Conservation (phyloP, 345 rosid species). For the Cochlearia excelsa region DNA sequence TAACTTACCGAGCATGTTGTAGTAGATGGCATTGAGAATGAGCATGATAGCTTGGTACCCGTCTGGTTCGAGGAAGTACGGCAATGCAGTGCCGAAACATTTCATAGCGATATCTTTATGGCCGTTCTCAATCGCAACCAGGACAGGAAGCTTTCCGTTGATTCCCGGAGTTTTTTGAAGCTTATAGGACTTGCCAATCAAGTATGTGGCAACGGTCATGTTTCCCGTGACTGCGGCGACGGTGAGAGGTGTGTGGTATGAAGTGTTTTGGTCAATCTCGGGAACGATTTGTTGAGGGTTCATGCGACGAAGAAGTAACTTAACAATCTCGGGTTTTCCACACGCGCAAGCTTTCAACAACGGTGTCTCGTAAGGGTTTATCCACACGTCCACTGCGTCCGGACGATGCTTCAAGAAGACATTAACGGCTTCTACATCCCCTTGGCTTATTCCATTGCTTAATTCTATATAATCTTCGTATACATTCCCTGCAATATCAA, state of each 20-base stretch:
- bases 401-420: conserved; percentile 23
- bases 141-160: conserved; percentile 33
- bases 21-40: conserved; percentile 31
- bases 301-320: conserved; percentile 34
- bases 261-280: conserved; percentile 28
- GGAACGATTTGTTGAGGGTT: conserved; percentile 39
- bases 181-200: conserved; percentile 34
- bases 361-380: conserved; percentile 30
- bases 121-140: conserved; percentile 32
- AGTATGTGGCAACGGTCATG: conserved; percentile 31
- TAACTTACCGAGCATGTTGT: conserved; percentile 33
- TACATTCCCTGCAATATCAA: conserved; percentile 7
- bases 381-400: conserved; percentile 24
- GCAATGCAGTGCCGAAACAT: conserved; percentile 35
- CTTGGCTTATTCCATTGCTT: conserved; percentile 34
- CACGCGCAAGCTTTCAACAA: conserved; percentile 34
- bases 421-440: conserved; percentile 19
- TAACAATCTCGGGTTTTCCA: conserved; percentile 32
- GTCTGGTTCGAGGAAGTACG: conserved; percentile 25
- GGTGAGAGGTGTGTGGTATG: conserved; percentile 37
- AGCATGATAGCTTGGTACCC: conserved; percentile 32
- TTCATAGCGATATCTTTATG: conserved; percentile 37
- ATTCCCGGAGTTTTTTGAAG: conserved; percentile 35
- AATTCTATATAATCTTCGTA: conserved; percentile 22
- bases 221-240: conserved; percentile 38